Base-by-base conservation (phyloP, 106 monocot genomes). In the Iris macrosiphon region DNA sequence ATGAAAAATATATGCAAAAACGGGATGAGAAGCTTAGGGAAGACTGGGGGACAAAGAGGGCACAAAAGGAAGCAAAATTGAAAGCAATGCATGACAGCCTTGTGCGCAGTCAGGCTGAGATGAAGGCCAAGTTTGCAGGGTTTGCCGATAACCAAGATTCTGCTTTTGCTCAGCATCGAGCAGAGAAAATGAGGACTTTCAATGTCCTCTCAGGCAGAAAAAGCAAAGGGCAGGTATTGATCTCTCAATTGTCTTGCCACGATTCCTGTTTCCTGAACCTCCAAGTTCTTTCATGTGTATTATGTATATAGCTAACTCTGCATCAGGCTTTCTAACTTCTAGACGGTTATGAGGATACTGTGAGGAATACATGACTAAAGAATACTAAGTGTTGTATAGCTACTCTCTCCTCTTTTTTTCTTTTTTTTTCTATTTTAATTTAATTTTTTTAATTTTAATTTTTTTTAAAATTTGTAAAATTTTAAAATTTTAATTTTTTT, bases 11-110 rank as follows among this genome's bases (percentile, higher is more conserved):
- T 67, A 83, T 80, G 77, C 58, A 72, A 55, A 90, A 78, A 66
- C 59, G 96, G 43, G 83, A 96, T 50, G 86, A 63, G 23, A 96
- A 89, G 46, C 69, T 96, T 13, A 76, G 65, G 59, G 79, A 82
- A 66, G 85, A 80, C 31, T 83, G 73, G 65, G 64, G 67, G 33
- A 69, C 69, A 12, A 82, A 83, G 45, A 63, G 78, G 38, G 60
- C 52, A 32, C 73, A 79, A 40, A 87, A 96, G 72, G 91, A 83
- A 58, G 83, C 84, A 33, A 71, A 68, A 44, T 57, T 94, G 70
- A 94, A 88, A 65, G 78, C 73, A 51, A 81, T 94, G 94, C 81
- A 72, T 39, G 88, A 94, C 40, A 89, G 65, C 46, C 62, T 93
- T 31, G 88, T 84, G 23, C 70, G 55, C 31, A 88, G 75, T 49